Base-by-base conservation (phyloP, 176 grass and related monocot genomes). In the Saccharum spontaneum region DNA sequence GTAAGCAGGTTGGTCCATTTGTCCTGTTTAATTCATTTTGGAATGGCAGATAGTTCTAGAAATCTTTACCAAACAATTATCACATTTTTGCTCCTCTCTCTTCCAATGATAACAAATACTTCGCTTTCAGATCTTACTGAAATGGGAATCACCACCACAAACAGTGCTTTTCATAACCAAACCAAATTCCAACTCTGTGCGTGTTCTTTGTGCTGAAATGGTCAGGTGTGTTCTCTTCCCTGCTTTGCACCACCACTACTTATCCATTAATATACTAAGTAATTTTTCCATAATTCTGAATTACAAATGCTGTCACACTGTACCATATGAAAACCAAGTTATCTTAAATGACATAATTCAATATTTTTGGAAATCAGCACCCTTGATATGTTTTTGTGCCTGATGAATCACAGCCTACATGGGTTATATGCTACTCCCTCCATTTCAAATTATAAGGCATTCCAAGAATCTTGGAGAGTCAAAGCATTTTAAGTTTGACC, bases 111-210 rank as follows among this genome's bases (percentile, higher is more conserved):
- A 73, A 88, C 0, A 67, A 84, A 74, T 80, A 30, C 76, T 62
- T 73, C 78, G 37, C 65, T 88, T 88, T 77, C 88, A 99, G 97
- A 99, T 99, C 83, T 97, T 99, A 34, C 79, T 99, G 85, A 97
- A 97, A 91, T 99, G 97, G 97, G 97, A 97, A 88, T 94, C 97
- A 10, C 62, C 73, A 52, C 90, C 97, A 46, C 91, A 97, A 83
- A 99, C 90, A 60, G 94, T 99, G 43, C 84, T 99, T 85, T 92
- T 99, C 75, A 88, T 99, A 52, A 94, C 92, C 66, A 99, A 99
- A 89, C 94, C 97, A 40, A 99, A 97, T 75, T 99, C 97, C 57
- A 94, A 77, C 37, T 87, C 89, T 39, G 97, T 97, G 39, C 88
- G 28, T 72, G 52, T 88, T 59, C 92, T 96, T 63, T 97, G 88